Conservation (phyloP, 2,329 filamentous ascomycete species). For the Aureobasidium sp. region DNA sequence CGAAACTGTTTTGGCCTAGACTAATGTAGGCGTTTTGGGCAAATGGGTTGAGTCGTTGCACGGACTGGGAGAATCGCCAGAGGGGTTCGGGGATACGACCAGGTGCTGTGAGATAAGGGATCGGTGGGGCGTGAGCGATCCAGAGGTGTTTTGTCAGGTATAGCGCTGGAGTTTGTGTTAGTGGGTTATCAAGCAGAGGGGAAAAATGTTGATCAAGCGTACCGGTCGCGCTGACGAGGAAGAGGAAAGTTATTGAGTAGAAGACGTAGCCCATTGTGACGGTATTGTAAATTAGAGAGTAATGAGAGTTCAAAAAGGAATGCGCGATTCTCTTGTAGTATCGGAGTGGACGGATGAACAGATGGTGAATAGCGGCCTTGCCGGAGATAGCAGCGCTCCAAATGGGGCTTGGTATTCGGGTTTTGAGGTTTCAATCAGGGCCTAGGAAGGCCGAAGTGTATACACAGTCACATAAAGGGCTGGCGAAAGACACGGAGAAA, state of each 20-base stretch:
- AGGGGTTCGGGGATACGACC: constrained; percentile 46
- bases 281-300: not conserved
- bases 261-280: constrained; percentile 67
- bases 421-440: not conserved
- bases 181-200: constrained; percentile 4
- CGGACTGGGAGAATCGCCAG: constrained; percentile 41
- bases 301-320: not conserved
- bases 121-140: constrained; percentile 59
- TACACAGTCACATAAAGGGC: constrained; percentile 7
- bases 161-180: constrained; percentile 45
- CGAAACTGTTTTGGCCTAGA: constrained; percentile 65
- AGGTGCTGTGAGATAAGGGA: constrained; percentile 45
- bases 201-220: constrained; percentile 25
- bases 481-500: not conserved
- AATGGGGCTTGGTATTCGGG: not conserved
- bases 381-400: not conserved
- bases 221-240: constrained; percentile 66
- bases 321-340: not conserved
- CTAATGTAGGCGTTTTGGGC: constrained; percentile 59
- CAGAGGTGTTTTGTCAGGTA: constrained; percentile 76
- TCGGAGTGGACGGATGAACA: constrained; percentile 2
- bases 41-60: constrained; percentile 44
- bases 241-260: constrained; percentile 66
- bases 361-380: not conserved
- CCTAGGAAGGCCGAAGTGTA: not conserved